Evolutionary conservation across 495 filamentous ascomycete species (phyloP).

Genomic region (Aspergillus avenaceus): DNA sequence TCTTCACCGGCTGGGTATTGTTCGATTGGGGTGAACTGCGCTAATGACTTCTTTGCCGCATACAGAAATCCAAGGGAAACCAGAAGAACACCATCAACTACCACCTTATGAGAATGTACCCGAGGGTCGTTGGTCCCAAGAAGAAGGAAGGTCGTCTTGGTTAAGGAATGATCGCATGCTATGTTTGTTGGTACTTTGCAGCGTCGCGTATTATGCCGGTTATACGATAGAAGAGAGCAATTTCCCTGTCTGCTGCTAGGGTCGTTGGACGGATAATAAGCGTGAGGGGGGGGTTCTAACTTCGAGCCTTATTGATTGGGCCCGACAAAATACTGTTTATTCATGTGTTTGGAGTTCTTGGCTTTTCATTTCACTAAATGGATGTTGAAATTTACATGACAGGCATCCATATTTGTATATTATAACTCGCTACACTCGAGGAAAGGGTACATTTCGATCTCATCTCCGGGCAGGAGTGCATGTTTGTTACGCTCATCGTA

Average conservation of each 20-base stretch:
- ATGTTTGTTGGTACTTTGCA: constrained; percentile 2
- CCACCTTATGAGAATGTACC: constrained; percentile 82
- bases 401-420: constrained; percentile 1
- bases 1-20: neutral
- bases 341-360: constrained; percentile 7
- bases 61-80: constrained; percentile 57
- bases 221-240: neutral
- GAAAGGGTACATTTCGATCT: neutral
- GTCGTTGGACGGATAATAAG: neutral
- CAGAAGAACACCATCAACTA: constrained; percentile 91
- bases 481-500: neutral
- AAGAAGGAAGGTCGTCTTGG: constrained; percentile 55
- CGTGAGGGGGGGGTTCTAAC: neutral
- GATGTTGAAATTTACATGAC: neutral
- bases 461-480: neutral
- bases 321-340: neutral
- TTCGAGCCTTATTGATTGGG: too few species aligned
- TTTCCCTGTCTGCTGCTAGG: neutral
- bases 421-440: constrained; percentile 1
- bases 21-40: neutral
- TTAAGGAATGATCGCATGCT: neutral
- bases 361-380: constrained; percentile 3
- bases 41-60: constrained; percentile 13
- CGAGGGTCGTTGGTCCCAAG: constrained; percentile 65
- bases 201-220: neutral